Evolutionary conservation across 495 filamentous ascomycete genomes (phyloP).

Genomic region (Talaromyces borbonicus): DNA sequence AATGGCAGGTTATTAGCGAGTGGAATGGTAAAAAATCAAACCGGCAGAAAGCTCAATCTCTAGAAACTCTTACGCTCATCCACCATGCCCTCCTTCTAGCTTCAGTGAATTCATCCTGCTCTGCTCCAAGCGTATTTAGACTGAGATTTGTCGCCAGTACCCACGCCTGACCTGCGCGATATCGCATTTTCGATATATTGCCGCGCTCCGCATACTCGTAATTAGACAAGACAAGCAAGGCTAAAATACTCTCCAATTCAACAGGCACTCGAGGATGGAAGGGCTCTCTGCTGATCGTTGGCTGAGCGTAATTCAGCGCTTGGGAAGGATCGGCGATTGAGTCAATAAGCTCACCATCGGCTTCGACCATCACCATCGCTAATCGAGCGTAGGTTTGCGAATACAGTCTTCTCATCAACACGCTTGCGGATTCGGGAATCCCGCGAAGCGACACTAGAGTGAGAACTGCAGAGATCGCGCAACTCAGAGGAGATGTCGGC

Average conservation of each 20-base stretch:
- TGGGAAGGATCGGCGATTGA: conserved; percentile 44
- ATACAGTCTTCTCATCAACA: conserved; percentile 40
- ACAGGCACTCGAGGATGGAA: conserved; percentile 43
- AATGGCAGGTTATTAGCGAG: background rate
- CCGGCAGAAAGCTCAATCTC: background rate
- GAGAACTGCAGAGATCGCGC: conserved; percentile 46
- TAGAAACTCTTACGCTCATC: conserved; percentile 42
- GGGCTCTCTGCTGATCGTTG: conserved; percentile 30
- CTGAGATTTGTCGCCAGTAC: conserved; percentile 42
- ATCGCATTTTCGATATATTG: conserved; percentile 52
- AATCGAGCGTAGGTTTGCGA: conserved; percentile 46
- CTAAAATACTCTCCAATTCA: conserved; percentile 45
- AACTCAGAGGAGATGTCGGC: conserved; percentile 44
- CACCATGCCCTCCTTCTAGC: conserved; percentile 50
- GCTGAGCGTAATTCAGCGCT: conserved; percentile 37
- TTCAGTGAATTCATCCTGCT: conserved; percentile 42
- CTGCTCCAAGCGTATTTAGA: conserved; percentile 34
- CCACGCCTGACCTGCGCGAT: conserved; percentile 46
- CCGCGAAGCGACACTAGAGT: conserved; percentile 45
- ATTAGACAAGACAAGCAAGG: conserved; percentile 44
- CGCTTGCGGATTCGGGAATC: conserved; percentile 35
- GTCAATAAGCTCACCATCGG: conserved; percentile 45
- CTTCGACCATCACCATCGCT: conserved; percentile 43
- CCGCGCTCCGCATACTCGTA: conserved; percentile 54
- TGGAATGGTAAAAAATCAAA: conserved; percentile 5